These are phyloP conservation scores for Fomitiporia mediterranea DNA, from an alignment of 1,284 basidiomycete species.

Conservation along the genomic window DNA sequence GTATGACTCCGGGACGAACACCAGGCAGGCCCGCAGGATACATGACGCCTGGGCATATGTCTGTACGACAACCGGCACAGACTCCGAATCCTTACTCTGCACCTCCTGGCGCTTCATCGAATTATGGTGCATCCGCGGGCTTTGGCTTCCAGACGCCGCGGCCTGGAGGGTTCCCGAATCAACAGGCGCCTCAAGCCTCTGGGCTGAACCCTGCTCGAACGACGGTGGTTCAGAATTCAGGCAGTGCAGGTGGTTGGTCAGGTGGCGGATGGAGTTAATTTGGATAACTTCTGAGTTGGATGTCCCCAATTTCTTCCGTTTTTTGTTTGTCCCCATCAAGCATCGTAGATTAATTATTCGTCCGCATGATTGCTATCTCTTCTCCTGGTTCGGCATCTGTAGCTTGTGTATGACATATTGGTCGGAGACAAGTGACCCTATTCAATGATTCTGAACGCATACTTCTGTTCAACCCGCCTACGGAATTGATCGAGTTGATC, in stretches of 20 bases:
- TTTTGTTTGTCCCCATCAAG: neutral
- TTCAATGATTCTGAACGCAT: too few relatives aligned
- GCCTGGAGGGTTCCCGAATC: slow-evolving; percentile 20
- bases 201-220: slow-evolving; percentile 63
- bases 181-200: slow-evolving; percentile 17
- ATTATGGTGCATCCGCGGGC: neutral
- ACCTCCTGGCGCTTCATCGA: slow-evolving; percentile 10
- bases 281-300: neutral
- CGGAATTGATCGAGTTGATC: too few relatives aligned
- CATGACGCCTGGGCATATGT: slow-evolving; percentile 70
- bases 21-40: slow-evolving; percentile 50
- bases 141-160: slow-evolving; percentile 18
- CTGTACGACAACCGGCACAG: slow-evolving; percentile 61
- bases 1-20: slow-evolving; percentile 70
- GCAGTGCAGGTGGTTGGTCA: slow-evolving; percentile 15
- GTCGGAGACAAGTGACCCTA: neutral
- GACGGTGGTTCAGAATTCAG: slow-evolving; percentile 53
- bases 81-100: slow-evolving; percentile 67
- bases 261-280: slow-evolving; percentile 30
- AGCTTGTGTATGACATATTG: neutral
- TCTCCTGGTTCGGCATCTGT: neutral
- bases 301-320: neutral
- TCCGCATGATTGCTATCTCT: neutral
- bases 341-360: slow-evolving; percentile 14
- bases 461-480: too few relatives aligned